Evolutionary conservation across 371 early-diverging fungal species (phyloP).

Genomic region (Saksenaea oblongispora): DNA sequence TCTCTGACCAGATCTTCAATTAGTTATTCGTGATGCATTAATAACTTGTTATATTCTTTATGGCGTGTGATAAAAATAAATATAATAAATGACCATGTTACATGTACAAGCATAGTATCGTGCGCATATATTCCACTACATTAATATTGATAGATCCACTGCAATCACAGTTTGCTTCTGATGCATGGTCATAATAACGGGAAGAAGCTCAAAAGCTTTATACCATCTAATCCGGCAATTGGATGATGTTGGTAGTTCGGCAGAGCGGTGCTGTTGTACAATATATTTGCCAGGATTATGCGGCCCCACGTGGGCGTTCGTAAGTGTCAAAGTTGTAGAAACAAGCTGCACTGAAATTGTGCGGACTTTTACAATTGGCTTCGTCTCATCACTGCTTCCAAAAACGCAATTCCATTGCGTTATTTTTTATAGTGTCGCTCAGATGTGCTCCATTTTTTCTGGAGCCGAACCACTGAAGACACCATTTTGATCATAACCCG

Average conservation of each 20-base stretch:
- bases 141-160: too few species aligned
- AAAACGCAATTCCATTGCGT: neutral
- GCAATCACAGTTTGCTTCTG: too few species aligned
- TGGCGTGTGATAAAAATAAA: too few species aligned
- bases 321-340: too few species aligned
- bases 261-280: constrained; percentile 10
- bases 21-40: too few species aligned
- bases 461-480: neutral
- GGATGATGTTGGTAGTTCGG: constrained; percentile 12
- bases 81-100: too few species aligned
- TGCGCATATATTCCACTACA: neutral
- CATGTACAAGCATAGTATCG: too few species aligned
- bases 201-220: constrained; percentile 7
- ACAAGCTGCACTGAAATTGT: too few species aligned
- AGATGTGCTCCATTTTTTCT: constrained; percentile 4
- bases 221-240: constrained; percentile 6
- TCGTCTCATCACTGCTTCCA: constrained; percentile 5
- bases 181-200: neutral
- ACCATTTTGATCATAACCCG: neutral
- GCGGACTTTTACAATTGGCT: constrained; percentile 1
- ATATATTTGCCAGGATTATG: constrained; percentile 9
- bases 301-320: constrained; percentile 3
- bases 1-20: too few species aligned
- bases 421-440: neutral
- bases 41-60: too few species aligned